phyloP scores from a whole-genome alignment of 1,284 basidiomycete species.

The Amylostereum chailletii region DNA sequence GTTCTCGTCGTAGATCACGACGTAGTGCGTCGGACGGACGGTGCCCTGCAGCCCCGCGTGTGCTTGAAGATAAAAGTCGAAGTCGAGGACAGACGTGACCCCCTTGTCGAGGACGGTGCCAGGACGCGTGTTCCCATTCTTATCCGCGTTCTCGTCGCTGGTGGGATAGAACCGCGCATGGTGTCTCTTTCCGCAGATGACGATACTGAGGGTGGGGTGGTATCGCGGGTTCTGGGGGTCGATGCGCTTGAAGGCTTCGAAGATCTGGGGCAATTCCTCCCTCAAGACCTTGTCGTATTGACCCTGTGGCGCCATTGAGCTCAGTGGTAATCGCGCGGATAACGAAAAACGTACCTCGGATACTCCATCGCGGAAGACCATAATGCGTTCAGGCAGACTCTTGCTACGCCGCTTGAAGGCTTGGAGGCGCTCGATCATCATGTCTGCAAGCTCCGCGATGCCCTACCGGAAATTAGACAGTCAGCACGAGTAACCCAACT shows the following conservation, averaged over 20 bases:
- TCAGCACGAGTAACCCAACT: conserved; percentile 1
- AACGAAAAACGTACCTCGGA: conserved; percentile 46
- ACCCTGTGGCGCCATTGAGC: conserved; percentile 31
- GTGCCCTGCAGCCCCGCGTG: conserved; percentile 62
- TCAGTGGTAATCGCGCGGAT: neutral
- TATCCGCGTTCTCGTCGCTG: conserved; percentile 34
- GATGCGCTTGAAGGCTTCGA: conserved; percentile 48
- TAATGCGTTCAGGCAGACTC: conserved; percentile 48
- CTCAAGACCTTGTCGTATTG: conserved; percentile 54
- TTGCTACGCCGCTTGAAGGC: conserved; percentile 46
- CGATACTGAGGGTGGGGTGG: conserved; percentile 55
- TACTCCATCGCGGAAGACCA: conserved; percentile 70
- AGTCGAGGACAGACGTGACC: conserved; percentile 60
- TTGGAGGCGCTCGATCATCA: conserved; percentile 62
- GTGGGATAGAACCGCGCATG: conserved; percentile 63
- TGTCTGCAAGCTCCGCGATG: conserved; percentile 51
- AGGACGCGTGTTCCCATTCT: conserved; percentile 64
- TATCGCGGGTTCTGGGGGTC: conserved; percentile 37
- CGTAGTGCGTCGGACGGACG: conserved; percentile 65
- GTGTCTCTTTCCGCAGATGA: conserved; percentile 75
- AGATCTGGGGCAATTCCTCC: conserved; percentile 50
- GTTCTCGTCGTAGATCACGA: conserved; percentile 67
- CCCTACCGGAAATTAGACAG: conserved; percentile 33
- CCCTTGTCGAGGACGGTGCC: conserved; percentile 73
- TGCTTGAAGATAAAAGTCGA: conserved; percentile 74